These are phyloP conservation scores for Mortierella sp. DNA, from an alignment of 371 early-diverging fungal species.

Conservation along the genomic window DNA sequence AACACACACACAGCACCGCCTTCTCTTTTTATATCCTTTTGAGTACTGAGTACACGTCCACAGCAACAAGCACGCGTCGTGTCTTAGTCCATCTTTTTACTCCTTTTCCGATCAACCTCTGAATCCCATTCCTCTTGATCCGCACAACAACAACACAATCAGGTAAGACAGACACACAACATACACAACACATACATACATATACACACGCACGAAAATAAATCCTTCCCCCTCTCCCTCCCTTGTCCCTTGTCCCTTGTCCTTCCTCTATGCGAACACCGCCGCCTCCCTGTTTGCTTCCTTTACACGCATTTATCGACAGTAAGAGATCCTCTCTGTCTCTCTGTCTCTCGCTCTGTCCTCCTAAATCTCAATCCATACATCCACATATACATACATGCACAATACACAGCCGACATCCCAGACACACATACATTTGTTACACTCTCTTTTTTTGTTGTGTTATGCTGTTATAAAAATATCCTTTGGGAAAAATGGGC, in stretches of 20 bases:
- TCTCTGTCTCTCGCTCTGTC: neutral
- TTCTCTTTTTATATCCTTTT: no score
- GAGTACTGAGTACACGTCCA: no score
- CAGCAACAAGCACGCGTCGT: no score
- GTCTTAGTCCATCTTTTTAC: no score
- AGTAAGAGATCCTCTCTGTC: neutral
- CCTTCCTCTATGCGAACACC: neutral
- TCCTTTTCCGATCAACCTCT: no score
- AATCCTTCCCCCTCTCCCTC: neutral
- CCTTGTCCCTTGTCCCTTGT: neutral
- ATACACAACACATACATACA: neutral
- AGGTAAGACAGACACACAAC: no score
- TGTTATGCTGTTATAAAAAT: neutral
- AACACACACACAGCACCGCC: no score
- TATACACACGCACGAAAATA: no score
- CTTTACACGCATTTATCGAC: neutral
- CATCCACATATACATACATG: neutral
- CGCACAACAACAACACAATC: no score
- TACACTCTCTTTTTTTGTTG: neutral
- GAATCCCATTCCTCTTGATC: no score
- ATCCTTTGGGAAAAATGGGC: neutral
- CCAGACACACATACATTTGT: conserved; percentile 2
- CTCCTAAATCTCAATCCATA: conserved; percentile 5
- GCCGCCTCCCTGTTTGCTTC: neutral
- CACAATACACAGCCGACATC: conserved; percentile 5